Conservation (phyloP, 2,329 filamentous ascomycete species). For the Diaporthe humulicola region DNA sequence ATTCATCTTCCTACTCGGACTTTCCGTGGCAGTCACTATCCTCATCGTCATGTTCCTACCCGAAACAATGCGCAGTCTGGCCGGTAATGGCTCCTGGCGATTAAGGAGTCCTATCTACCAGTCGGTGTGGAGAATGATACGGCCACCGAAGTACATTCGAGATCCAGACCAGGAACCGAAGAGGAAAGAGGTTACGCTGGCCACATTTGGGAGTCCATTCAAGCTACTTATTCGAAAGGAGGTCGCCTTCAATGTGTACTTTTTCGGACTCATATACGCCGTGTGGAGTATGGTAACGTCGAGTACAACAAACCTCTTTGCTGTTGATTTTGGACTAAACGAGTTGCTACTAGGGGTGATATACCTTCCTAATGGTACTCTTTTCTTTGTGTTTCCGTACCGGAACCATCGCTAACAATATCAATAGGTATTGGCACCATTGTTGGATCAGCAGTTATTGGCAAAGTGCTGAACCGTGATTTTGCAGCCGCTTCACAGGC, state of each 20-base stretch:
- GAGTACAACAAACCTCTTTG: conserved; percentile 54
- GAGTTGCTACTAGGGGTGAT: conserved; percentile 45
- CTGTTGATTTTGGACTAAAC: conserved; percentile 48
- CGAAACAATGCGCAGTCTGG: conserved; percentile 51
- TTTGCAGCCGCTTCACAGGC: conserved; percentile 47
- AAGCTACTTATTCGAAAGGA: conserved; percentile 59
- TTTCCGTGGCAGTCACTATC: conserved; percentile 50
- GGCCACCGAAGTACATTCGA: conserved; percentile 35
- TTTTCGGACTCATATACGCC: conserved; percentile 58
- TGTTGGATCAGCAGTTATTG: conserved; percentile 55
- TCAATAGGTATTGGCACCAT: conserved; percentile 52
- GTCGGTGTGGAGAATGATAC: conserved; percentile 52
- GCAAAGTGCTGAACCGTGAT: conserved; percentile 57
- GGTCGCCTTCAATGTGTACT: conserved; percentile 57
- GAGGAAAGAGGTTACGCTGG: conserved; percentile 47
- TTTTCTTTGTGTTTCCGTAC: no score
- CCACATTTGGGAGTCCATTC: conserved; percentile 54
- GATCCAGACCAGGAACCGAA: neutral
- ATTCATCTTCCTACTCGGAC: conserved; percentile 49
- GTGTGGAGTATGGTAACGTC: conserved; percentile 64
- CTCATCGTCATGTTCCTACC: conserved; percentile 49
- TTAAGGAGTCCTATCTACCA: conserved; percentile 53
- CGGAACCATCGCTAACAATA: neutral
- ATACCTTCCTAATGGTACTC: conserved; percentile 45
- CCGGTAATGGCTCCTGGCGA: conserved; percentile 53